These are phyloP conservation scores for Hansenula anomala DNA, from an alignment of 1,139 yeast genomes.

Conservation along the genomic window DNA sequence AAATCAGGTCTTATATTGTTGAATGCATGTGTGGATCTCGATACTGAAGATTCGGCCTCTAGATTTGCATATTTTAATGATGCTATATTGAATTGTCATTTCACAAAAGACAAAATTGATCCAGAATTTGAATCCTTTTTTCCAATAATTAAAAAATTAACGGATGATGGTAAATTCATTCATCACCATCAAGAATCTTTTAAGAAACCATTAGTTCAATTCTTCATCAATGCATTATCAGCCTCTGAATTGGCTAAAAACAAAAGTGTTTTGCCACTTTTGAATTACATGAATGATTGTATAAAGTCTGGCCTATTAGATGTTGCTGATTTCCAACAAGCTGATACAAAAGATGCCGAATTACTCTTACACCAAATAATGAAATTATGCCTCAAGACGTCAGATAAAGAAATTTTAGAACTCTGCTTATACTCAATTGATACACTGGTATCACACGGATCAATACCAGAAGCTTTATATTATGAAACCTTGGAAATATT, in stretches of 20 bases:
- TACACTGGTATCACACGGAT: slow-evolving; percentile 42
- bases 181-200: slow-evolving; percentile 52
- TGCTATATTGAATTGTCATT: slow-evolving; percentile 41
- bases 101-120: slow-evolving; percentile 37
- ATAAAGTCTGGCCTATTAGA: slow-evolving; percentile 20
- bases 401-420: slow-evolving; percentile 35
- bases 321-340: slow-evolving; percentile 19
- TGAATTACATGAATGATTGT: slow-evolving; percentile 26
- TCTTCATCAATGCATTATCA: slow-evolving; percentile 20
- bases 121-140: slow-evolving; percentile 50
- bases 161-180: slow-evolving; percentile 58
- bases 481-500: slow-evolving; percentile 39
- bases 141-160: slow-evolving; percentile 44
- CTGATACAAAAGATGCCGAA: slow-evolving; percentile 34
- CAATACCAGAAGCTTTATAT: slow-evolving; percentile 38
- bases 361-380: slow-evolving; percentile 33
- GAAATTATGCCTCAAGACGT: slow-evolving; percentile 39
- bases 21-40: slow-evolving; percentile 50
- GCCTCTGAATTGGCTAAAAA: slow-evolving; percentile 16
- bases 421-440: slow-evolving; percentile 42
- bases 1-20: slow-evolving; percentile 51
- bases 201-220: slow-evolving; percentile 37
- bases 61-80: slow-evolving; percentile 57
- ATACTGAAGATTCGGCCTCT: slow-evolving; percentile 45
- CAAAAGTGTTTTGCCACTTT: slow-evolving; percentile 26